Base-by-base conservation (phyloP, 208 protist genomes). In the Leptomonas pyrrhocoris region DNA sequence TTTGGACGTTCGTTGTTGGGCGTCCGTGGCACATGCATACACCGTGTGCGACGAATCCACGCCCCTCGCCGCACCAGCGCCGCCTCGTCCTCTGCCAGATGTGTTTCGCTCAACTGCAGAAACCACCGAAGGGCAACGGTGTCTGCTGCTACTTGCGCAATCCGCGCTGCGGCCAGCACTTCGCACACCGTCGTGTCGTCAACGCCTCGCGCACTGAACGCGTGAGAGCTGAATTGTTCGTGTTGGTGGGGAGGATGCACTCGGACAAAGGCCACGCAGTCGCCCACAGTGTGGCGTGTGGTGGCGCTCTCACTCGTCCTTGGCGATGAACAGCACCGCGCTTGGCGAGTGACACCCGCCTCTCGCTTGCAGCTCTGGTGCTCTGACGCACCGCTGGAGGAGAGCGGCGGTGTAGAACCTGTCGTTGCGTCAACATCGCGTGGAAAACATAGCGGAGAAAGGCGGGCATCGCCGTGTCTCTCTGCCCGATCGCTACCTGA, bases 61-160 rank as follows among this genome's bases (percentile, higher is more conserved):
- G 65, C 50, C 3, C 72, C 72, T 28, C 72, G 72, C 25, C 72
- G 72, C 58, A 77, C 72, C 42, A 77, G 45, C 27, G 38, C 43
- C 3, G 31, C 38, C 50, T 77, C 64, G 13, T 77, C 58, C 4
- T 13, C 36, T 30, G 72, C 72, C 38, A 71, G 46, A 30, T 77
- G 63, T 30, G 72, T 77, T 28, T 77, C 72, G 6, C 42, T 13
- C 25, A 77, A 43, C 4, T 28, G 31, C 23, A 77, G 38, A 7
- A 77, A 55, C 72, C 72, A 77, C 64, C 72, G 72, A 12, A 77
- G 58, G 48, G 51, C 30, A n/a, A 46, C 58, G 11, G 40, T 65
- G 28, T 57, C 64, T 0, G 30, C 36, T 4, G 11, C n/a, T 2
- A 66, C 13, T 5, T 25, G 6, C 3, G 56, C 72, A 4, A 77